A percentile compares a stretch with the other conserved stretches of the same genome.
phyloP scores from a whole-genome alignment of 441 rosid genomes.

The Populus hybrid region DNA sequence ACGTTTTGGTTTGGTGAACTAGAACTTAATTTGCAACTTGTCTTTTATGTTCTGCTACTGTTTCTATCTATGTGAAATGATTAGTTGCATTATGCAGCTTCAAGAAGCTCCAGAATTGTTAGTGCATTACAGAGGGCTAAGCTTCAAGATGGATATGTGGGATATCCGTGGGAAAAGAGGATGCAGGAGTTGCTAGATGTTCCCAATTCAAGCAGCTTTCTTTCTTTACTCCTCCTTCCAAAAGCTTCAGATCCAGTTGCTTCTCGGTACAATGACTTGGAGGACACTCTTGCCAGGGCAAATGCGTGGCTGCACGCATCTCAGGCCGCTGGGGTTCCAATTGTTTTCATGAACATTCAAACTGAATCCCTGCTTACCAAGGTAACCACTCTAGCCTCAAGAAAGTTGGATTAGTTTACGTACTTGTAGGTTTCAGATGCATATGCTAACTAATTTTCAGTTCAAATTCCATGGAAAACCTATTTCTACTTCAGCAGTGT shows the following conservation, averaged over 20 bases:
- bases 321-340: conserved; percentile 75
- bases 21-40: neutral
- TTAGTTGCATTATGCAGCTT: conserved; percentile 38
- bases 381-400: conserved; percentile 34
- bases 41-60: neutral
- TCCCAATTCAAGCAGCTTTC: conserved; percentile 77
- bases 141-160: conserved; percentile 88
- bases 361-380: conserved; percentile 89
- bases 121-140: conserved; percentile 57
- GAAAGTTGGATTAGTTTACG: neutral
- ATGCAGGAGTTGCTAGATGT: conserved; percentile 66
- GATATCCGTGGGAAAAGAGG: conserved; percentile 76
- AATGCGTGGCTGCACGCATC: conserved; percentile 85
- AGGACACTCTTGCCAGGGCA: conserved; percentile 92
- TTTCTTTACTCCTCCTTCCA: conserved; percentile 84
- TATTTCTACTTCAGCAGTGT: neutral
- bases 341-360: conserved; percentile 85
- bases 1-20: neutral
- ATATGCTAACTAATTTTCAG: neutral
- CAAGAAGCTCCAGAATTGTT: conserved; percentile 74
- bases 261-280: conserved; percentile 83
- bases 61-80: neutral
- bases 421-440: neutral
- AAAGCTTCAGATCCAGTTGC: conserved; percentile 69
- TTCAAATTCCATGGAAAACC: neutral